Evolutionary conservation across 108 stramenopile species (phyloP).

Genomic region (Nitzschia palea): DNA sequence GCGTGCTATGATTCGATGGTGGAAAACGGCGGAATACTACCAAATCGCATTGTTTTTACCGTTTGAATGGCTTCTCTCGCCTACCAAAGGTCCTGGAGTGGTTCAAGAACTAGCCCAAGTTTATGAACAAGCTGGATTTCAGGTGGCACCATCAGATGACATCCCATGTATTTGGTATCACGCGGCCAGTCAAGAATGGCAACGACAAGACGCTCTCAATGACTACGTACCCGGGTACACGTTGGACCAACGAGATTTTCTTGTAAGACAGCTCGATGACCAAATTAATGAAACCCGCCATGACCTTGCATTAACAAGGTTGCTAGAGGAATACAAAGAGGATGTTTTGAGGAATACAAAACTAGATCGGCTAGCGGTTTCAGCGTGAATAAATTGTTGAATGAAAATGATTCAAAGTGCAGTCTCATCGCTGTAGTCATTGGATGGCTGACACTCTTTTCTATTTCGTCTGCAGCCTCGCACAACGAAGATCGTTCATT

Average conservation of each 20-base stretch:
- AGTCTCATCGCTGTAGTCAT: too few species aligned
- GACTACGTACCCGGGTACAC: constrained; percentile 51
- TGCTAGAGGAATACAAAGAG: constrained; percentile 4
- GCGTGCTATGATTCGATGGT: constrained; percentile 44
- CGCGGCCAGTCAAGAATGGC: constrained; percentile 24
- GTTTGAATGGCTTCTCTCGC: constrained; percentile 38
- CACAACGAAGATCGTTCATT: too few species aligned
- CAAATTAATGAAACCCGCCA: not conserved
- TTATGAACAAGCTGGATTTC: constrained; percentile 43
- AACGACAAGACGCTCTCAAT: constrained; percentile 28
- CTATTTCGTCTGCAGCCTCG: too few species aligned
- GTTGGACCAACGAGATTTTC: constrained; percentile 28
- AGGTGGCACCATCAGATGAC: constrained; percentile 32
- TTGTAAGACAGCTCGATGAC: constrained; percentile 21
- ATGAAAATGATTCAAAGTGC: too few species aligned
- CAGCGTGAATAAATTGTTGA: too few species aligned
- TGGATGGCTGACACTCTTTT: too few species aligned
- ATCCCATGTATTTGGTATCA: constrained; percentile 56
- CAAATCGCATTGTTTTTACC: constrained; percentile 44
- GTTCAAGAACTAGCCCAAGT: constrained; percentile 33
- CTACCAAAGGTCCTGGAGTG: constrained; percentile 26
- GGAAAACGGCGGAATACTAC: constrained; percentile 48
- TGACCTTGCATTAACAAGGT: not conserved
- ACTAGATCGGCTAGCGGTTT: constrained; percentile 3
- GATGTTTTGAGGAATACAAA: constrained; percentile 9